Conservation (phyloP, 1,284 basidiomycete genomes). For the Heterobasidion occidentale region DNA sequence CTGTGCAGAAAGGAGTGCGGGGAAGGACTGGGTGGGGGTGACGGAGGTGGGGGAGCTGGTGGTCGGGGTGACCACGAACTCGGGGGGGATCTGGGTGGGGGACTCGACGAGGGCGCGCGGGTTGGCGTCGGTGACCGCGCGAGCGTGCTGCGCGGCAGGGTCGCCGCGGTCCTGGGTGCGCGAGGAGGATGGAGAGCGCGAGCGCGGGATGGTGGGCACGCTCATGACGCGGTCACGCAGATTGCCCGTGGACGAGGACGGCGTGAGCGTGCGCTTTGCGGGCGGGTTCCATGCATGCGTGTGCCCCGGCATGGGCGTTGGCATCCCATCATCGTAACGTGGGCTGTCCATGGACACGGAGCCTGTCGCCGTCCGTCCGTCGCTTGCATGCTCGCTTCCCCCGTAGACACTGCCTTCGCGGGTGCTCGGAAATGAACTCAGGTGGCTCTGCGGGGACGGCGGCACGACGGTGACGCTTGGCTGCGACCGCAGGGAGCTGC, state of each 20-base stretch:
- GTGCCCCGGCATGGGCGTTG: conserved; percentile 23
- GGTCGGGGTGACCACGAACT: conserved; percentile 15
- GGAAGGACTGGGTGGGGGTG: conserved; percentile 15
- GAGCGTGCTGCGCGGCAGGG: conserved; percentile 9
- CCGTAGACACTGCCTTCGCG: neutral
- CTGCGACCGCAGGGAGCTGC: conserved; percentile 15
- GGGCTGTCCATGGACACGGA: conserved; percentile 6
- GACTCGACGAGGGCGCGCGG: neutral
- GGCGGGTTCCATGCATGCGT: conserved; percentile 14
- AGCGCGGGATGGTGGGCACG: conserved; percentile 6
- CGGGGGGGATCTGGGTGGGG: neutral
- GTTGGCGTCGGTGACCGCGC: conserved; percentile 7
- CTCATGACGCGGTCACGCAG: conserved; percentile 22
- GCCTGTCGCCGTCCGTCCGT: conserved; percentile 11
- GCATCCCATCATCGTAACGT: conserved; percentile 17
- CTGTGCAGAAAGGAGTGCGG: conserved; percentile 14
- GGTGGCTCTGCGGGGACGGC: conserved; percentile 37
- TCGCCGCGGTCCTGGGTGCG: neutral
- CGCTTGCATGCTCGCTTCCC: conserved; percentile 9
- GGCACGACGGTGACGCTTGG: conserved; percentile 51
- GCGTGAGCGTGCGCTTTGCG: conserved; percentile 22
- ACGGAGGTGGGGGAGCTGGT: conserved; percentile 12
- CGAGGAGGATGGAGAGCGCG: conserved; percentile 6
- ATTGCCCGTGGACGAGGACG: conserved; percentile 31
- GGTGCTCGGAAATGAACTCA: conserved; percentile 15